Evolutionary conservation across 352 stramenopile species (phyloP).

Genomic region (Phytopythium ostracodes): DNA sequence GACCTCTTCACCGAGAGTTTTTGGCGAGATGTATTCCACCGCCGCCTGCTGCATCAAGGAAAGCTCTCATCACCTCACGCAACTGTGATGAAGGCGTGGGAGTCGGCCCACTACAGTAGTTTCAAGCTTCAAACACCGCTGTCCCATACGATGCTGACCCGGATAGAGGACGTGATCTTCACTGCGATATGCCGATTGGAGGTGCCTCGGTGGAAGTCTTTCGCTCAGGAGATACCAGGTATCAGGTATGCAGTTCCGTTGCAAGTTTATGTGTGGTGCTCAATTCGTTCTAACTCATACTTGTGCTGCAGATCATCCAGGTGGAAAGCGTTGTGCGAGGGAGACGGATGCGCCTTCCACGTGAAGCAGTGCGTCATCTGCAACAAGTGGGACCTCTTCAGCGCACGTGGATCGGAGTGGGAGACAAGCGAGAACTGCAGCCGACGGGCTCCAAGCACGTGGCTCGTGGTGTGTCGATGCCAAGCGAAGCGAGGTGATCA

Average conservation of each 20-base stretch:
- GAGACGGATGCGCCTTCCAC: constrained; percentile 13
- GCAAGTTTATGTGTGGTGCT: no score
- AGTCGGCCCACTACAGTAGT: background rate
- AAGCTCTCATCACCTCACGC: background rate
- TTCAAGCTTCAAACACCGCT: constrained; percentile 11
- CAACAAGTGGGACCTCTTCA: constrained; percentile 25
- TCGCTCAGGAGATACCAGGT: background rate
- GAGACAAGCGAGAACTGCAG: constrained; percentile 27
- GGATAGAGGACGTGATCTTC: constrained; percentile 14
- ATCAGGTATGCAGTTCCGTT: constrained; percentile 12
- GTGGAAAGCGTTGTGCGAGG: constrained; percentile 31
- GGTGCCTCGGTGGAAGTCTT: background rate
- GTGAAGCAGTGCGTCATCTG: constrained; percentile 42
- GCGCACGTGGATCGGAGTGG: constrained; percentile 15
- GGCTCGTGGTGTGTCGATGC: constrained; percentile 40
- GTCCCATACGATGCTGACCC: constrained; percentile 13
- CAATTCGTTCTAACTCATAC: background rate
- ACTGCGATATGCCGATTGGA: constrained; percentile 20
- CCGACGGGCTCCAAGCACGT: constrained; percentile 29
- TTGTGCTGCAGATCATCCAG: constrained; percentile 9
- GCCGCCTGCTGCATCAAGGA: constrained; percentile 5
- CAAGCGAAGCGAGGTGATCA: background rate
- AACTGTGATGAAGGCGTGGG: background rate
- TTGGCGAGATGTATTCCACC: constrained; percentile 26
- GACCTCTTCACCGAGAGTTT: constrained; percentile 20